Conservation (phyloP, 2,329 filamentous ascomycete species). For the Scolecobasidium constrictum region DNA sequence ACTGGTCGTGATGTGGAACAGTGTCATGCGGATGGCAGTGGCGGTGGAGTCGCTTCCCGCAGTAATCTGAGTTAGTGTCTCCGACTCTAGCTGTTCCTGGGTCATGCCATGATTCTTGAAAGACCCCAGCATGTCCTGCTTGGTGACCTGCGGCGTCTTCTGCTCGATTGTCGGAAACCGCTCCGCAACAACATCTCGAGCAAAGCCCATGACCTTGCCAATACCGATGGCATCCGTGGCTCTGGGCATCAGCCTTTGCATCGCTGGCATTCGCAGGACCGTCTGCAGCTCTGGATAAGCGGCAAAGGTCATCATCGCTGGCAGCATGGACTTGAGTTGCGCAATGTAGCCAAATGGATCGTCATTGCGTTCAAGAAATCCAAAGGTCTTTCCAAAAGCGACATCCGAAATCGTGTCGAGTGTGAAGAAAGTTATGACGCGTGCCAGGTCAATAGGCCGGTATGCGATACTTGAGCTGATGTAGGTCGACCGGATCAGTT, state of each 20-base stretch:
- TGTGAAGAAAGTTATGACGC: slow-evolving; percentile 28
- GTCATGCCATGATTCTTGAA: slow-evolving; percentile 37
- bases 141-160: slow-evolving; percentile 24
- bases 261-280: slow-evolving; percentile 8
- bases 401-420: slow-evolving; percentile 30
- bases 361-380: slow-evolving; percentile 36
- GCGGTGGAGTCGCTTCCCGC: slow-evolving; percentile 50
- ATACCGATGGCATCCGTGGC: slow-evolving; percentile 12
- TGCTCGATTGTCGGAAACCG: slow-evolving; percentile 24
- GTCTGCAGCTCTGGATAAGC: slow-evolving; percentile 30
- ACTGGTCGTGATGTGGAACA: slow-evolving; percentile 44
- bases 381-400: slow-evolving; percentile 35
- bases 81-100: slow-evolving; percentile 30
- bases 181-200: slow-evolving; percentile 34
- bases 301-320: slow-evolving; percentile 33
- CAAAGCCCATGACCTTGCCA: slow-evolving; percentile 20
- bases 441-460: slow-evolving; percentile 23
- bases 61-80: slow-evolving; percentile 36
- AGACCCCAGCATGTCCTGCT: slow-evolving; percentile 41
- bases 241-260: slow-evolving; percentile 9
- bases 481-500: slow-evolving; percentile 23
- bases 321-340: slow-evolving; percentile 22
- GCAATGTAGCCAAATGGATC: slow-evolving; percentile 36
- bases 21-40: slow-evolving; percentile 40
- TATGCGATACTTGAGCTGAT: slow-evolving; percentile 20